A percentile compares a stretch with the other conserved stretches of the same genome.
phyloP scores from a whole-genome alignment of 1,284 basidiomycete species.

The Ceratobasidium sp. region DNA sequence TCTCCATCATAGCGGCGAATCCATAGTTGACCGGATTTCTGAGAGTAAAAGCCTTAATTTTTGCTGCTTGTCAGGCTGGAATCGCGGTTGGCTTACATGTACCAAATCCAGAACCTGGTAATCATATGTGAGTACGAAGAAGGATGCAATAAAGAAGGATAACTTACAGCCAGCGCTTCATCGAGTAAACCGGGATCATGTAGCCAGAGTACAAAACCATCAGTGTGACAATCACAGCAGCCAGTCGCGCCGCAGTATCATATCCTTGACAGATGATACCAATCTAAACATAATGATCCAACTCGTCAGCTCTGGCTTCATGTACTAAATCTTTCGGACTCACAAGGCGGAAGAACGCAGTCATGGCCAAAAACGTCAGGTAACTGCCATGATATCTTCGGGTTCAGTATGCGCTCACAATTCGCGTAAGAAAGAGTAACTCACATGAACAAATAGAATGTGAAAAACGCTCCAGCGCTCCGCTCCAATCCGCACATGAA shows the following conservation, averaged over 20 bases:
- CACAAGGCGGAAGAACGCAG: conserved; percentile 60
- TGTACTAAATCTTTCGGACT: conserved; percentile 38
- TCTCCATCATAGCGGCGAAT: conserved; percentile 83
- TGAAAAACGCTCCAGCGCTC: conserved; percentile 60
- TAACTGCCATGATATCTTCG: conserved; percentile 46
- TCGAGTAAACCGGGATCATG: conserved; percentile 64
- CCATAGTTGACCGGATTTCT: conserved; percentile 82
- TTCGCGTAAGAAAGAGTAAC: background rate
- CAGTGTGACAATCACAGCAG: conserved; percentile 58
- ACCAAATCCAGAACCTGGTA: conserved; percentile 71
- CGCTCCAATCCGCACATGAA: conserved; percentile 58
- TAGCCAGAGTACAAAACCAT: conserved; percentile 53
- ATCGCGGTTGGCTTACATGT: conserved; percentile 43
- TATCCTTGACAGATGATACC: conserved; percentile 58
- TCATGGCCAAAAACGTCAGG: conserved; percentile 57
- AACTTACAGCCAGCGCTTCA: conserved; percentile 79
- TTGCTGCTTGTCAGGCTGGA: background rate
- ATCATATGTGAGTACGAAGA: background rate
- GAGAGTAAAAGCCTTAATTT: conserved; percentile 54
- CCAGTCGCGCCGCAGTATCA: conserved; percentile 61
- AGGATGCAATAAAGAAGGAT: background rate
- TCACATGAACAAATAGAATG: conserved; percentile 60
- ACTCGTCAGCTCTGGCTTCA: background rate
- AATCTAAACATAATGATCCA: conserved; percentile 47
- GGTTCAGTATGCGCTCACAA: background rate